phyloP scores from a whole-genome alignment of 495 filamentous ascomycete genomes.

The Neurospora sp. region DNA sequence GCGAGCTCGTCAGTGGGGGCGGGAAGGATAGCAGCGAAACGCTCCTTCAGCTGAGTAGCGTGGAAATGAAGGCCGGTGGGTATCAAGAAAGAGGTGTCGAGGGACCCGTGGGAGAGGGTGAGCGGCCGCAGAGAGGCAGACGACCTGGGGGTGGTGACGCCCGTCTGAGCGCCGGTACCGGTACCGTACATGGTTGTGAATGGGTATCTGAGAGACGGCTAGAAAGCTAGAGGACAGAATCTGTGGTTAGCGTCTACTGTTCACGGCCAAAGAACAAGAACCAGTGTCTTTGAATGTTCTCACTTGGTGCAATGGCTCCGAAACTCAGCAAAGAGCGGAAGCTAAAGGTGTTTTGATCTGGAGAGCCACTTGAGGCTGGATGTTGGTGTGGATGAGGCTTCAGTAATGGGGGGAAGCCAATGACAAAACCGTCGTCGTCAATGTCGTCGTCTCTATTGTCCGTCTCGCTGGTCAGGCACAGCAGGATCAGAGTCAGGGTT shows the following conservation, averaged over 20 bases:
- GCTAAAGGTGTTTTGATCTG: conserved; percentile 3
- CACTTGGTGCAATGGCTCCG: conserved; percentile 14
- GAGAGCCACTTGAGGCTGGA: not conserved
- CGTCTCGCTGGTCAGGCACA: not conserved
- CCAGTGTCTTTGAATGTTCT: not conserved
- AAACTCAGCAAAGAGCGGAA: conserved; percentile 34
- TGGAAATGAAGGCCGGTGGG: conserved; percentile 93
- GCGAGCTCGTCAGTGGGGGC: conserved; percentile 91
- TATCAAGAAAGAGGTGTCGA: conserved; percentile 90
- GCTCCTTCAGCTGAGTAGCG: conserved; percentile 82
- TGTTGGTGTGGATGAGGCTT: not conserved
- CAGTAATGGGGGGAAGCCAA: not conserved
- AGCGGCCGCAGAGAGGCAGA: conserved; percentile 81
- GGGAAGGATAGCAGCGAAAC: conserved; percentile 74
- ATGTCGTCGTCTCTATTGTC: not conserved
- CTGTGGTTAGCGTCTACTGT: not conserved
- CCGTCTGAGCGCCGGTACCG: conserved; percentile 76
- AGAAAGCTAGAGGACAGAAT: not conserved
- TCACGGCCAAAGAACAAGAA: not conserved
- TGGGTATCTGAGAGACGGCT: conserved; percentile 15
- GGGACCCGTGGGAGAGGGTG: conserved; percentile 79
- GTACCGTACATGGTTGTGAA: conserved; percentile 69
- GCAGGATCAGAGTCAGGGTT: not conserved
- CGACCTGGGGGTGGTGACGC: conserved; percentile 87
- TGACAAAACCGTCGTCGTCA: not conserved